phyloP scores from a whole-genome alignment of 371 early-diverging fungal genomes.

The Entomophthora muscae region DNA sequence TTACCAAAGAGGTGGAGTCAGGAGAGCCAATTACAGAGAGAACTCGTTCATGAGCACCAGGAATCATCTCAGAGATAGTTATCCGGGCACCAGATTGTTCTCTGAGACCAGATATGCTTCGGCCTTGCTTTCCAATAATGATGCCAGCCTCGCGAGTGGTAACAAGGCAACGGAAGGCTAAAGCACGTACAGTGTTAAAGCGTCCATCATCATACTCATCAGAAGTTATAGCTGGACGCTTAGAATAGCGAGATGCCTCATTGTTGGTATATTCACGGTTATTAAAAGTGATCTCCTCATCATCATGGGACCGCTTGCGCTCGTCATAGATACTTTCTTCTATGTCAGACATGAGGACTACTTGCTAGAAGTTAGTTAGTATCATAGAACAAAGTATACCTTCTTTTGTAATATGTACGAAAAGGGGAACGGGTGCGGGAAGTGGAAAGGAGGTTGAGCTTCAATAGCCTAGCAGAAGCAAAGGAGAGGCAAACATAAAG shows the following conservation, averaged over 20 bases:
- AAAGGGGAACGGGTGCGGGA: neutral
- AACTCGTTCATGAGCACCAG: constrained; percentile 67
- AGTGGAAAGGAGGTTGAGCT: neutral
- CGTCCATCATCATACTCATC: neutral
- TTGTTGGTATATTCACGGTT: neutral
- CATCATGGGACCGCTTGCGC: constrained; percentile 6
- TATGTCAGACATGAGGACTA: neutral
- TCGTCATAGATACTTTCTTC: constrained; percentile 2
- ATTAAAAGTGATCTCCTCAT: neutral
- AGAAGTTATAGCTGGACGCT: neutral
- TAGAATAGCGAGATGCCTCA: neutral
- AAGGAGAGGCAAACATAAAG: neutral
- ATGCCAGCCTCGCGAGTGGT: constrained; percentile 84
- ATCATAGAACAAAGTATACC: neutral
- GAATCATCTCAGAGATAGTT: constrained; percentile 69
- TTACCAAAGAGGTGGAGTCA: constrained; percentile 48
- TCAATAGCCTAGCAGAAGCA: neutral
- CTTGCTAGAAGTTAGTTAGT: neutral
- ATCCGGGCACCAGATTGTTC: constrained; percentile 65
- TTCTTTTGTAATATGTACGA: neutral
- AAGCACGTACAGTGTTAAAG: constrained; percentile 1
- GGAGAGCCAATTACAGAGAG: constrained; percentile 63
- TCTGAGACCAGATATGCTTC: constrained; percentile 66
- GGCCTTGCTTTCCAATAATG: constrained; percentile 82
- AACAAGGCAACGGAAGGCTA: constrained; percentile 73